Conservation (phyloP, 208 protist species). For the Leishmania tarentolae region DNA sequence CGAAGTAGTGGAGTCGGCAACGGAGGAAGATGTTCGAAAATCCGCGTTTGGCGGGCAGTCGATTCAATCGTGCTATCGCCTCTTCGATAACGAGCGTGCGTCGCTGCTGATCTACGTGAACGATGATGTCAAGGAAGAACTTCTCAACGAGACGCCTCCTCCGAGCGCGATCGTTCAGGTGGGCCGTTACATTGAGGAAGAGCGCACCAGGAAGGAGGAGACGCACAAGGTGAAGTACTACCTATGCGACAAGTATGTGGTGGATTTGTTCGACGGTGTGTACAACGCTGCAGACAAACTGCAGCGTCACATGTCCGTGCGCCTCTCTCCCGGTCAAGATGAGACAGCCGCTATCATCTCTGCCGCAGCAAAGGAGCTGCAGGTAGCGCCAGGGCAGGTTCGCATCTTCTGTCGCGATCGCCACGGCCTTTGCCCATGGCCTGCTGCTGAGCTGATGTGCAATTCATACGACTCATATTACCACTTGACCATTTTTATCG, state of each 20-base stretch:
- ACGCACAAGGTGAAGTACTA: constrained; percentile 36
- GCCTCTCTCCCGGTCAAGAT: constrained; percentile 20
- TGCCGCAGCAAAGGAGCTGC: constrained; percentile 40
- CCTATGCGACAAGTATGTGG: constrained; percentile 35
- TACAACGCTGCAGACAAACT: constrained; percentile 20
- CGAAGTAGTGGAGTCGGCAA: constrained; percentile 55
- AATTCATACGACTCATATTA: constrained; percentile 25
- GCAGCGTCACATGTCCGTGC: constrained; percentile 24
- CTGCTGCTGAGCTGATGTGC: constrained; percentile 11
- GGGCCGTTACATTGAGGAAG: constrained; percentile 38
- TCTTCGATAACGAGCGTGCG: constrained; percentile 67
- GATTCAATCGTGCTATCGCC: constrained; percentile 36
- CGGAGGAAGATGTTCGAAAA: constrained; percentile 45
- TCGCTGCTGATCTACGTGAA: constrained; percentile 81
- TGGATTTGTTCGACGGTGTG: constrained; percentile 53
- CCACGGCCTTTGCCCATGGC: constrained; percentile 15
- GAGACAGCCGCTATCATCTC: constrained; percentile 23
- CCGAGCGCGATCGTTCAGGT: constrained; percentile 37
- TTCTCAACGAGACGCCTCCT: constrained; percentile 38
- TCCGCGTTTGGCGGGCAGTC: constrained; percentile 63
- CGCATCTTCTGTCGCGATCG: constrained; percentile 33
- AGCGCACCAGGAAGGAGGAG: constrained; percentile 26
- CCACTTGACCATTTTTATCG: constrained; percentile 23
- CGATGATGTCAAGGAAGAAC: constrained; percentile 23
- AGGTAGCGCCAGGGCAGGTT: constrained; percentile 29